phyloP scores from a whole-genome alignment of 495 filamentous ascomycete genomes.

The Pyrenula massariospora region DNA sequence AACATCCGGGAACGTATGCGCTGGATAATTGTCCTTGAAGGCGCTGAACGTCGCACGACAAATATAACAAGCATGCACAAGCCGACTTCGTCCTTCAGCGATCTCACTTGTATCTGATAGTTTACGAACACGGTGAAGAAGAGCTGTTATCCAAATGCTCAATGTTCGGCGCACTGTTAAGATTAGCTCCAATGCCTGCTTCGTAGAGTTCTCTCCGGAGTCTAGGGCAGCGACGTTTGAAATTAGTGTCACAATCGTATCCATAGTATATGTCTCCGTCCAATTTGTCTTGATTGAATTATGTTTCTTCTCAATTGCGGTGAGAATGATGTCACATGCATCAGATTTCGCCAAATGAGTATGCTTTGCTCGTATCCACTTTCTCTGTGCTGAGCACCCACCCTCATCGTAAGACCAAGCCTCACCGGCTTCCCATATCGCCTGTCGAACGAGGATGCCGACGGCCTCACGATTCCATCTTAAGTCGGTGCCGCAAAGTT shows the following conservation, averaged over 20 bases:
- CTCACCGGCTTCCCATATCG: slow-evolving; percentile 36
- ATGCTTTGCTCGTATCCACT: slow-evolving; percentile 13
- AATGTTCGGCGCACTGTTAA: slow-evolving; percentile 12
- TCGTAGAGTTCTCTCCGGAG: slow-evolving; percentile 7
- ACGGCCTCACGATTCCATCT: slow-evolving; percentile 35
- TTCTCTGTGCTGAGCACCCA: too few species aligned
- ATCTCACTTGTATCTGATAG: slow-evolving; percentile 1
- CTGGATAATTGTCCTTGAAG: slow-evolving; percentile 19
- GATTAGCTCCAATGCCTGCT: slow-evolving; percentile 9
- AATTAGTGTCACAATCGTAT: slow-evolving; percentile 21
- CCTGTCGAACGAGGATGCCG: slow-evolving; percentile 32
- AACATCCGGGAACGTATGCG: slow-evolving; percentile 11
- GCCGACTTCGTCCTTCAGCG: slow-evolving; percentile 13
- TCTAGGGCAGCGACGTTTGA: slow-evolving; percentile 25
- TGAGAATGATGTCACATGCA: slow-evolving; percentile 12
- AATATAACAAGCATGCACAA: slow-evolving; percentile 19
- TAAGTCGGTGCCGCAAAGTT: slow-evolving; percentile 33
- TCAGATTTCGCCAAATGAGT: slow-evolving; percentile 14
- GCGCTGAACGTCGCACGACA: slow-evolving; percentile 26
- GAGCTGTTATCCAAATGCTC: slow-evolving; percentile 18
- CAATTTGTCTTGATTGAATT: slow-evolving; percentile 34
- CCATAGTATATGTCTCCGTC: slow-evolving; percentile 27
- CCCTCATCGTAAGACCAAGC: not conserved
- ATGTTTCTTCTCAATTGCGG: slow-evolving; percentile 11
- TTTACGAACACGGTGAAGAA: slow-evolving; percentile 13